These are phyloP conservation scores for Canariomyces notabilis DNA, from an alignment of 2,329 filamentous ascomycete genomes.

Conservation along the genomic window DNA sequence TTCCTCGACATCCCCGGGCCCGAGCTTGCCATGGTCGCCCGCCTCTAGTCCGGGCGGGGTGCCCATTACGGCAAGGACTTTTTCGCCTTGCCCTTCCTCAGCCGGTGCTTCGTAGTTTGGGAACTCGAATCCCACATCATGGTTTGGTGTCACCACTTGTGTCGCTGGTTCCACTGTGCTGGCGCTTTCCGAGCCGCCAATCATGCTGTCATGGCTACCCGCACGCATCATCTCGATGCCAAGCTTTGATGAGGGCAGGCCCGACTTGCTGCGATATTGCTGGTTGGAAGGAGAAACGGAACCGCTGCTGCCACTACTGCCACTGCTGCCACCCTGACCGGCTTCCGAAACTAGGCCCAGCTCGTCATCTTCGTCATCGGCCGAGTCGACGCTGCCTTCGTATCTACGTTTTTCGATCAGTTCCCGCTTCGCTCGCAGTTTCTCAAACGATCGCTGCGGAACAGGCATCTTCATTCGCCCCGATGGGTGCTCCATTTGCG, in stretches of 20 bases:
- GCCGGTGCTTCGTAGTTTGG: slow-evolving; percentile 18
- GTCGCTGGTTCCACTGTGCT: slow-evolving; percentile 42
- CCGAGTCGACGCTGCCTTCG: slow-evolving; percentile 75
- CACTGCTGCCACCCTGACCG: slow-evolving; percentile 28
- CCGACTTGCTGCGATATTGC: slow-evolving; percentile 51
- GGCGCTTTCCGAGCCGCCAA: slow-evolving; percentile 42
- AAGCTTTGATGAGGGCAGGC: slow-evolving; percentile 76
- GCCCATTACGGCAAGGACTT: slow-evolving; percentile 20
- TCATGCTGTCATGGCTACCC: slow-evolving; percentile 83
- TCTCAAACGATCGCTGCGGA: slow-evolving; percentile 65
- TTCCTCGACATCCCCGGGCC: slow-evolving; percentile 21
- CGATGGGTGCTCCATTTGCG: slow-evolving; percentile 49
- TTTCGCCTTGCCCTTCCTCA: neutral
- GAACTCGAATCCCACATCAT: slow-evolving; percentile 34
- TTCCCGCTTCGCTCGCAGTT: slow-evolving; percentile 68
- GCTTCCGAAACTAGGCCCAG: slow-evolving; percentile 50
- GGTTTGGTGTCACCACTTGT: slow-evolving; percentile 47
- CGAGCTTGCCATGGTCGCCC: slow-evolving; percentile 6
- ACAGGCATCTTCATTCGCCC: slow-evolving; percentile 38
- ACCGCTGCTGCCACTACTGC: slow-evolving; percentile 14
- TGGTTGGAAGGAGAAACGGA: slow-evolving; percentile 22
- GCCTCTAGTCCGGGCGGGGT: slow-evolving; percentile 24
- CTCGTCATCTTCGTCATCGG: slow-evolving; percentile 93
- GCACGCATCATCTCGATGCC: slow-evolving; percentile 98
- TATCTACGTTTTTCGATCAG: slow-evolving; percentile 66